These are phyloP conservation scores for Corylus avellana DNA, from an alignment of 306 rosid genomes.

Conservation along the genomic window DNA sequence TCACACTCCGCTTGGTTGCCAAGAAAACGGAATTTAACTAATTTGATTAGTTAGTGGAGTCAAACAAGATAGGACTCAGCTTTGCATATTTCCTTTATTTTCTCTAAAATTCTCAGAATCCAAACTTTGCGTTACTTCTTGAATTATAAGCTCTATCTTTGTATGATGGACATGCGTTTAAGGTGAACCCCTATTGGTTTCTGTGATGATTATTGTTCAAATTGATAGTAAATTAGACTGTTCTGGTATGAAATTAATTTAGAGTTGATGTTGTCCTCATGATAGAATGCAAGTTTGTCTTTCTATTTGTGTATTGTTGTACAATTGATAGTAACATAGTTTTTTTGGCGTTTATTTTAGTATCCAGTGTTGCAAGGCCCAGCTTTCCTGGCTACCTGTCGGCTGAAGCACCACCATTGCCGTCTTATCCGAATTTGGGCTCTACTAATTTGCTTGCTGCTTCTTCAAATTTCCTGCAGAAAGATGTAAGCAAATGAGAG, in stretches of 20 bases:
- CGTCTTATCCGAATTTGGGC: constrained; percentile 33
- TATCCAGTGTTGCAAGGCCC: constrained; percentile 46
- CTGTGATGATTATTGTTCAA: background rate
- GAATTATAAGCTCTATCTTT: background rate
- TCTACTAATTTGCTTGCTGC: constrained; percentile 33
- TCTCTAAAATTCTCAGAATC: background rate
- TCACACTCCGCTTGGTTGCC: background rate
- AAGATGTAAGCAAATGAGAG: constrained; percentile 36
- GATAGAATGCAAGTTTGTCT: constrained; percentile 10
- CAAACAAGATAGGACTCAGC: background rate
- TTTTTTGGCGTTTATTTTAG: constrained; percentile 28
- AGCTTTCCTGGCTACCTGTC: constrained; percentile 50
- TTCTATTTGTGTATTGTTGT: constrained; percentile 4
- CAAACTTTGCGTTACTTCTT: background rate
- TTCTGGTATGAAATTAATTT: background rate
- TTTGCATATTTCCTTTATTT: background rate
- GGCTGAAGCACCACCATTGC: constrained; percentile 44
- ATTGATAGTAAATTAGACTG: background rate
- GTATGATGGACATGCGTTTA: background rate
- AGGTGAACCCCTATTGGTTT: background rate
- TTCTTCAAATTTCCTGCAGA: constrained; percentile 48
- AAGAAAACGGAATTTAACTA: background rate
- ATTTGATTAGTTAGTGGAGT: background rate
- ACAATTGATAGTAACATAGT: background rate
- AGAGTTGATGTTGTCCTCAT: background rate